Conservation (phyloP, 192 early-diverging fungal genomes). For the Umbelopsis sp. region DNA sequence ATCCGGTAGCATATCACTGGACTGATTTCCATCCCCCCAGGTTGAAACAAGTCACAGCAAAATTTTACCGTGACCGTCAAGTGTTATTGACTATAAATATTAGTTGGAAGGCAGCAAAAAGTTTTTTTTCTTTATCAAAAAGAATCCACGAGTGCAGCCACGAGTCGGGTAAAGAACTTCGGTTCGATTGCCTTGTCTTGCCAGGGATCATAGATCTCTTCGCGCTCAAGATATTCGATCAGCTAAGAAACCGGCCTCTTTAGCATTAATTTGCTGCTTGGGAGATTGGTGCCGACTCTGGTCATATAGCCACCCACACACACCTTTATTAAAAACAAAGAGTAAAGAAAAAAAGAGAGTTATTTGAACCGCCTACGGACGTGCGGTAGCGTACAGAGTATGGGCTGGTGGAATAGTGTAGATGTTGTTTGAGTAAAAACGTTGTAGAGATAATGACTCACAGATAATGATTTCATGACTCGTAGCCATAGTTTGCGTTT, state of each 20-base stretch:
- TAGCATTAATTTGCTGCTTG: slow-evolving; percentile 3
- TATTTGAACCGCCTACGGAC: too few species aligned
- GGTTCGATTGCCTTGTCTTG: slow-evolving; percentile 13
- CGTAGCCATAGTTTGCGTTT: too few species aligned
- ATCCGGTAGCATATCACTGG: too few species aligned
- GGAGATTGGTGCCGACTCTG: slow-evolving; percentile 15
- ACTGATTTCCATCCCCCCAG: background rate
- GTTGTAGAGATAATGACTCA: too few species aligned
- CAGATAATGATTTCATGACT: too few species aligned
- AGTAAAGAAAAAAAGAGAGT: background rate
- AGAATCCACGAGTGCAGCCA: slow-evolving; percentile 17
- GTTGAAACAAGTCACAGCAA: background rate
- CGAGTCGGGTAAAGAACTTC: slow-evolving; percentile 14
- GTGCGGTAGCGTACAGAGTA: too few species aligned
- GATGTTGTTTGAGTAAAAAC: too few species aligned
- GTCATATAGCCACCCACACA: background rate
- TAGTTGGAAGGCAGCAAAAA: background rate
- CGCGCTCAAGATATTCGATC: background rate
- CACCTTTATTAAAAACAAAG: background rate
- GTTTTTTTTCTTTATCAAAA: slow-evolving; percentile 18
- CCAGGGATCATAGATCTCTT: slow-evolving; percentile 17
- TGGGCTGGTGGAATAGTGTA: too few species aligned
- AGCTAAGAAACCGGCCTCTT: slow-evolving; percentile 18
- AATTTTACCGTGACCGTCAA: background rate
- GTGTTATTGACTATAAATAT: background rate